Conservation (phyloP, 768 basidiomycete genomes). For the Boletus sensibilis region DNA sequence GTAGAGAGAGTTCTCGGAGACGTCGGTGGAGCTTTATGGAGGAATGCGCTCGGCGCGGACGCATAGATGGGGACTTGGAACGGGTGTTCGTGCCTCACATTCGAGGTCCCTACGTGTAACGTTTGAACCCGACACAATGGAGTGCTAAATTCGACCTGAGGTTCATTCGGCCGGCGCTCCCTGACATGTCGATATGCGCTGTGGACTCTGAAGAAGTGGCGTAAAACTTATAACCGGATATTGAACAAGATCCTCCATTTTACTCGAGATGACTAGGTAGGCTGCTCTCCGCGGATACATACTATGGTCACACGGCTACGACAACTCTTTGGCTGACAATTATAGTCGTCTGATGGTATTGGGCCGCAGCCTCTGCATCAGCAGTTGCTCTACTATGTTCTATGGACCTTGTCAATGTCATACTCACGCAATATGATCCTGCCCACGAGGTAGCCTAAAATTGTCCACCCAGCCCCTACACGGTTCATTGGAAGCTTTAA, state of each 20-base stretch:
- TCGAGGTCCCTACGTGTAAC: neutral
- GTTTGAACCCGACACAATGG: neutral
- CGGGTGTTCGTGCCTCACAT: neutral
- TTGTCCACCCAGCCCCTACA: neutral
- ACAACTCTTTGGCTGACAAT: neutral
- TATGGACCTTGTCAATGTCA: neutral
- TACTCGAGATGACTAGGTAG: neutral
- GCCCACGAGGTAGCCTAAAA: neutral
- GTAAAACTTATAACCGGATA: no score
- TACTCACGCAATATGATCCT: neutral
- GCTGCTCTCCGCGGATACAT: neutral
- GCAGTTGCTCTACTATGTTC: neutral
- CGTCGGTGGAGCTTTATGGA: conserved; percentile 70
- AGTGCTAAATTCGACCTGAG: neutral
- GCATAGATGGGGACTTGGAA: conserved; percentile 6
- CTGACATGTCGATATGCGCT: no score
- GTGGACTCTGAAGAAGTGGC: neutral
- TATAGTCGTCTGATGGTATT: neutral
- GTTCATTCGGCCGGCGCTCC: neutral
- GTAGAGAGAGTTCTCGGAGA: conserved; percentile 85
- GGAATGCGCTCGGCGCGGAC: conserved; percentile 40
- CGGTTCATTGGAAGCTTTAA: neutral
- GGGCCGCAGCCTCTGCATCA: neutral
- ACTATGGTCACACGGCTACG: neutral
- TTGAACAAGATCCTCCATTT: neutral